Base-by-base conservation (phyloP, 2,329 filamentous ascomycete species). In the Botrytis aclada region DNA sequence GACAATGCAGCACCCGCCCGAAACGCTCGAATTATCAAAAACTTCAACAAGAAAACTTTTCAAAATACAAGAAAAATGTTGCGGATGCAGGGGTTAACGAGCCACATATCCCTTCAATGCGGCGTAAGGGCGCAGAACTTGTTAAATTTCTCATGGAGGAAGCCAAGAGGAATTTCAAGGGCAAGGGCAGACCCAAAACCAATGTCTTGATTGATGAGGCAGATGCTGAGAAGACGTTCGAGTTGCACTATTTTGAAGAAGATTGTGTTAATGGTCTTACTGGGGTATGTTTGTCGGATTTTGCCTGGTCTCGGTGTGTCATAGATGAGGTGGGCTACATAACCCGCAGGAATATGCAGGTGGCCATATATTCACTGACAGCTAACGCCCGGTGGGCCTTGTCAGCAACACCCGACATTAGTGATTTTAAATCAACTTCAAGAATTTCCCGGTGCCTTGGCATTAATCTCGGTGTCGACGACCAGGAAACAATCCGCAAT, bases 331-430 rank as follows among this genome's bases (percentile, higher is more conserved):
- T 66, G 8, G 47, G 64, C 45, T 66, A 66, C n/a, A 54, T 47
- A 25, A 25, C 29, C 16, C 10, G 22, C 45, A 54, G n/a, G 14
- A 32, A 51, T 12, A 54, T 66, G 47, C 45, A 47, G 25, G 45
- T 54, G 22, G 14, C 16, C 34, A 29, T 62, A n/a, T 39, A 34
- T 32, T 39, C 39, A 29, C 16, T 62, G 14, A 25, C 1, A 34
- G 67, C 67, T 62, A 29, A 70, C 22, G n/a, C 29, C 25, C 67
- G 67, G 22, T 70, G 67, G 67, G 67, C 67, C 18, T 43, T 70
- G 34, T 70, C 67, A 37, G 67, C 54, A 43, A 70, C 67, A 34
- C 67, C 67, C 9, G 37, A 54, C 16, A 61, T 58, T 32, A 45
- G 25, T 62, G 67, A 62, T 60, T 43, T 62, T 22, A 34, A 45